These are phyloP conservation scores for Nakazawaea ambrosiae DNA, from an alignment of 805 yeast genomes.

Conservation along the genomic window DNA sequence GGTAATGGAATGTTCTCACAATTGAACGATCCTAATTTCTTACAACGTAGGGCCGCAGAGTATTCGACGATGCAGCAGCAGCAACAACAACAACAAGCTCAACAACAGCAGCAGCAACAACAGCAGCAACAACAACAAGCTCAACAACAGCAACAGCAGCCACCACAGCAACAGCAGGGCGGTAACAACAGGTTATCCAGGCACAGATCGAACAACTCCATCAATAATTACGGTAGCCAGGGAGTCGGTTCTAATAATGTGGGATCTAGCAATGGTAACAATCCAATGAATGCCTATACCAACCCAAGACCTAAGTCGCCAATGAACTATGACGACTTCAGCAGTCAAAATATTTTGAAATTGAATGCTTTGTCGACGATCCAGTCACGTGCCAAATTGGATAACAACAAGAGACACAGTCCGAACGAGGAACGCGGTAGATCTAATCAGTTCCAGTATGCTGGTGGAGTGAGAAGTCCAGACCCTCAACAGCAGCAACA, in stretches of 20 bases:
- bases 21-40: background rate
- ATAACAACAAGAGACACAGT: constrained; percentile 15
- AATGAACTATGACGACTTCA: constrained; percentile 14
- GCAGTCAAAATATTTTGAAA: constrained; percentile 37
- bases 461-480: constrained; percentile 5
- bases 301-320: constrained; percentile 14
- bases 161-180: background rate
- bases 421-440: constrained; percentile 17
- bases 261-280: background rate
- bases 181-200: constrained; percentile 7
- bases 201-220: constrained; percentile 10
- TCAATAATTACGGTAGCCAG: too few relatives aligned
- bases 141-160: background rate
- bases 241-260: too few relatives aligned
- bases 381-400: constrained; percentile 32
- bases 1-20: background rate
- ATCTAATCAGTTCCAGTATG: constrained; percentile 13
- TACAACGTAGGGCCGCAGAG: background rate
- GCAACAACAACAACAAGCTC: background rate
- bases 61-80: background rate
- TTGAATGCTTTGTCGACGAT: constrained; percentile 64
- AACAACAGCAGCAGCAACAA: background rate
- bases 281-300: constrained; percentile 7
- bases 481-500: background rate
- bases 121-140: background rate